Evolutionary conservation across 352 stramenopile species (phyloP), one percentile per base, ranked within the genome.

Genomic region (Thalassiosira mediterranea): DNA sequence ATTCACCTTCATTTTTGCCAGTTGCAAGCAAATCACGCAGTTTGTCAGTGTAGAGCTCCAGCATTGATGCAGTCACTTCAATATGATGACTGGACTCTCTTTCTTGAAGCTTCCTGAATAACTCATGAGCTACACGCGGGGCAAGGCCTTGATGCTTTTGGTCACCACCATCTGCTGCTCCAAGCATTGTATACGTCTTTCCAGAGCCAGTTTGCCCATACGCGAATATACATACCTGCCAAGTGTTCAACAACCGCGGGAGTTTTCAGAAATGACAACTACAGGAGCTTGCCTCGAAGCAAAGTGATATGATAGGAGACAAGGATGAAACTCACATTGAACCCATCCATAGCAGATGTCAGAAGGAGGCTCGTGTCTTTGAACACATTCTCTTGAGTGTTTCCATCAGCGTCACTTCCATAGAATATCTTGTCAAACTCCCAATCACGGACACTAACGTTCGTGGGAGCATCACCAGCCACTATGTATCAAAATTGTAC

Each of bases 141-240:
- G 87, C 86, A 28, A 94, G 69, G 19, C 87, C 87, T 54, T 76
- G 53, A 2, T 63, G 44, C 2, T 28, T 70, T 47, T 71, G 57
- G 37, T 74, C 38, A 23, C 7, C 29, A 47, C 72, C 49, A 37
- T 44, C 81, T 7, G 74, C 75, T 17, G 74, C 58, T 5, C 84
- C 86, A 52, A 93, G 83, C 87, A 93, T 94, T 17, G 88, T 94
- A 61, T 76, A 92, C 2, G 88, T 93, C 58, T 94, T 93, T 0
- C 88, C 88, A 47, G 66, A 81, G 26, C 85, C 79, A 31, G 47
- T 63, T 67, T 91, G 76, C 21, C 67, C 80, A 72, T 74, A 89
- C 58, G 79, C 72, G 77, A 64, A 87, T 19, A 76, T 83, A 38
- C 65, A 81, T 61, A 76, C 37, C 40, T 65, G n/a, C n/a, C n/a